These are phyloP conservation scores for Acacia concinna DNA, from an alignment of 331 rosid species.

Conservation along the genomic window DNA sequence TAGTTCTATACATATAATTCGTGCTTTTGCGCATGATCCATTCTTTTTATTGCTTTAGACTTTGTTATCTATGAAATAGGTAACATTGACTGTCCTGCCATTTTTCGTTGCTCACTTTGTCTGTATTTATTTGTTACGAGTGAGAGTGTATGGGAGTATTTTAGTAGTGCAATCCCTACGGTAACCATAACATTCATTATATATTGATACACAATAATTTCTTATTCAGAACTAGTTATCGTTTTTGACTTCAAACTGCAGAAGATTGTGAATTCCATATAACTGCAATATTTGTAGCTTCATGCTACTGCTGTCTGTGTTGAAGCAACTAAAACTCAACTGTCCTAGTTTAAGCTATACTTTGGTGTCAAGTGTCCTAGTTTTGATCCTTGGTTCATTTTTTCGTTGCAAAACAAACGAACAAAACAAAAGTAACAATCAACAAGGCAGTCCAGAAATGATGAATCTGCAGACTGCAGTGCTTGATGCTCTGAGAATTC, in stretches of 20 bases:
- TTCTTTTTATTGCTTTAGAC: constrained; percentile 8
- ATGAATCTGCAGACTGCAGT: neutral
- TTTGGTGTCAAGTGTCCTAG: neutral
- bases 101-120: neutral
- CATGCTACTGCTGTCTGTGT: neutral
- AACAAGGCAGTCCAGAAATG: constrained; percentile 1
- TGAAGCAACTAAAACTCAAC: neutral
- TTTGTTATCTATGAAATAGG: constrained; percentile 6
- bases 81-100: neutral
- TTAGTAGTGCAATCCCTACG: neutral
- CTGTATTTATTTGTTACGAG: neutral
- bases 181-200: constrained; percentile 10
- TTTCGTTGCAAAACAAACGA: neutral
- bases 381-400: neutral
- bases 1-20: constrained; percentile 7
- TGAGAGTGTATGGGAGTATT: neutral
- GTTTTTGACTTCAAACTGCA: neutral
- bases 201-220: neutral
- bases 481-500: neutral
- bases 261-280: neutral
- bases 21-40: neutral
- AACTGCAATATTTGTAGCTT: neutral
- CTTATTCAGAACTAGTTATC: neutral
- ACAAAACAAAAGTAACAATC: neutral
- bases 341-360: neutral